phyloP scores from a whole-genome alignment of 495 filamentous ascomycete genomes.

The Talaromyces thailandensis region DNA sequence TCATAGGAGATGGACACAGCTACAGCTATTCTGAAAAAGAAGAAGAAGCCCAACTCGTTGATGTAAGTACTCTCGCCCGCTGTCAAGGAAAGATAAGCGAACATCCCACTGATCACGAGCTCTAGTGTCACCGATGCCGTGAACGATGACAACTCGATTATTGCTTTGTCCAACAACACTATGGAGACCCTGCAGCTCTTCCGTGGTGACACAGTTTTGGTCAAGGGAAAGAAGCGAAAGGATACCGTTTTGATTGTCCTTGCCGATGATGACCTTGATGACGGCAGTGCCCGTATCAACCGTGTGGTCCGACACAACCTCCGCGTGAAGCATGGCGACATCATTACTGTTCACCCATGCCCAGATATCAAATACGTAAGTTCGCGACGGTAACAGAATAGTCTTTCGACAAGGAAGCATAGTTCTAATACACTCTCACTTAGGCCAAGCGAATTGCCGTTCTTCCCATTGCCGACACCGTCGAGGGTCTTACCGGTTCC shows the following conservation, averaged over 20 bases:
- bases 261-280: slow-evolving; percentile 95
- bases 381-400: slow-evolving; percentile 4
- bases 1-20: slow-evolving; percentile 77
- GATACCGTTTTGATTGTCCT: slow-evolving; percentile 96
- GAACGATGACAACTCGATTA: slow-evolving; percentile 99
- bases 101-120: slow-evolving; percentile 3
- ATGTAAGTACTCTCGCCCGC: slow-evolving; percentile 51
- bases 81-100: slow-evolving; percentile 1
- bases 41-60: slow-evolving; percentile 99
- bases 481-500: slow-evolving; percentile 93
- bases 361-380: slow-evolving; percentile 99
- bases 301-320: slow-evolving; percentile 97
- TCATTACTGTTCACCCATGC: slow-evolving; percentile 95
- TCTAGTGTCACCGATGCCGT: slow-evolving; percentile 87
- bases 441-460: slow-evolving; percentile 98
- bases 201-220: slow-evolving; percentile 94
- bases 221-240: slow-evolving; percentile 99
- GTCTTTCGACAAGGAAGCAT: slow-evolving; percentile 5
- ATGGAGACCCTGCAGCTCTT: slow-evolving; percentile 98
- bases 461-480: slow-evolving; percentile 94
- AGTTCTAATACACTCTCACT: slow-evolving; percentile 9
- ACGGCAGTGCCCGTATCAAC: slow-evolving; percentile 93
- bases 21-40: slow-evolving; percentile 99
- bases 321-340: slow-evolving; percentile 94
- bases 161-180: slow-evolving; percentile 95